phyloP scores from a whole-genome alignment of 2,329 filamentous ascomycete genomes.

The Amylocarpus encephaloides region DNA sequence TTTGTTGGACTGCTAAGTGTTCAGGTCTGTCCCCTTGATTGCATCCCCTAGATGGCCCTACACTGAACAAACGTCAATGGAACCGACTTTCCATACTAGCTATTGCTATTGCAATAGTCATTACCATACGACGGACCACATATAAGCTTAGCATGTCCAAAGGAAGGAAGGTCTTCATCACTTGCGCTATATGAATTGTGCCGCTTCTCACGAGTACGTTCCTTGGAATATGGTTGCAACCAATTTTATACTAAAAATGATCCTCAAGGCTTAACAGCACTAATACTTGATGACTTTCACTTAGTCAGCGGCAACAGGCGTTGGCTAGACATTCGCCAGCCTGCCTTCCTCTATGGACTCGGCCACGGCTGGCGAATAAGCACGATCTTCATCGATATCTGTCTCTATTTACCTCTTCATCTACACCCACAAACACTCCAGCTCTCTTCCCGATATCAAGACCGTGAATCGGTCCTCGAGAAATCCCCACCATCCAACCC shows the following conservation, averaged over 20 bases:
- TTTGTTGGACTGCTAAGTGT: constrained; percentile 41
- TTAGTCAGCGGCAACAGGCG: neutral
- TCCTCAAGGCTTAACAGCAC: neutral
- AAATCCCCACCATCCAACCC: neutral
- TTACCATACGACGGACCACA: constrained; percentile 34
- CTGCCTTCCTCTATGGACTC: neutral
- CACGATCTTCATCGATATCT: neutral
- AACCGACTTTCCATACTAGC: constrained; percentile 39
- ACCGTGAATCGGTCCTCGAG: neutral
- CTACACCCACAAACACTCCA: neutral
- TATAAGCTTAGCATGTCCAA: constrained; percentile 28
- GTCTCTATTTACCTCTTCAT: neutral
- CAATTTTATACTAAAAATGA: neutral
- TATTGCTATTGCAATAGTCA: constrained; percentile 38
- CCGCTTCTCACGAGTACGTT: constrained; percentile 12
- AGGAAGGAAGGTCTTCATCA: constrained; percentile 5
- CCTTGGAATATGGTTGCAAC: no score
- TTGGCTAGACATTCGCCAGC: neutral
- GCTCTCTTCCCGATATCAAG: neutral
- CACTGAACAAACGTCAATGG: constrained; percentile 17
- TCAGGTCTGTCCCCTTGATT: constrained; percentile 25
- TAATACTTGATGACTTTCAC: neutral
- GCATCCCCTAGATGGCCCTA: neutral
- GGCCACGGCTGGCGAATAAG: neutral
- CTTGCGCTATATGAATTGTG: constrained; percentile 12